Evolutionary conservation across 768 basidiomycete species (phyloP), one percentile per base, ranked within the genome.

Genomic region (Mycena vitilis): DNA sequence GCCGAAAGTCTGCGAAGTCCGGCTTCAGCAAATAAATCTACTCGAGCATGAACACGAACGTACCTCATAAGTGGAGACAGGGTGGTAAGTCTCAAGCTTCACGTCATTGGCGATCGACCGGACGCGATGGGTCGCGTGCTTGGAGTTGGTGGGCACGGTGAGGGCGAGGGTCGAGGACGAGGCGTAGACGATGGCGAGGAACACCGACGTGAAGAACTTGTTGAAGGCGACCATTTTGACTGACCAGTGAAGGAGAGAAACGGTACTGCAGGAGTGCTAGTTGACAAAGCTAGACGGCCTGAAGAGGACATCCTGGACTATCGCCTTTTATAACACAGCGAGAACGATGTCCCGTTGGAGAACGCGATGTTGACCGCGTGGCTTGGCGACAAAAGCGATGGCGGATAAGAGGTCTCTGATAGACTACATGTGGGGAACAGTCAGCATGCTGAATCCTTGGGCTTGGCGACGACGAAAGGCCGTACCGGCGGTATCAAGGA

Each of bases 1-100:
- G 47, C 78, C 77, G 59, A 77, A 78, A 20, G 73, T 76, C 78
- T 79, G 63, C 22, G 62, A 2, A 40, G 15, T 10, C 40, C 30
- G 15, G 12, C 40, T 5, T 1, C n/a, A 9, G 40, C 47, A 13
- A 66, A 44, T 16, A 16, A 34, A 42, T 6, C 15, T 23, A 44
- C 34, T 1, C 15, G 6, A 5, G 4, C 16, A 42, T 48, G 38
- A 11, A 18, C 5, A 30, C 30, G 30, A 18, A 54, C 70, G 52
- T 59, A 80, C 82, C 75, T 82, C 75, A 67, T 75, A 82, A 12
- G 76, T 77, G 38, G 80, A 81, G 18, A 67, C 71, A 9, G 82
- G 82, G 70, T 82, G 79, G 77, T 75, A 83, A 13, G 74, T 70
- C 61, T 80, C 79, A 37, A 83, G 58, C 70, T 77, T 70, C 44